A percentile compares a stretch with the other conserved stretches of the same genome.
phyloP scores from a whole-genome alignment of 2,329 filamentous ascomycete species.

The Arthrobotrys entomopaga region DNA sequence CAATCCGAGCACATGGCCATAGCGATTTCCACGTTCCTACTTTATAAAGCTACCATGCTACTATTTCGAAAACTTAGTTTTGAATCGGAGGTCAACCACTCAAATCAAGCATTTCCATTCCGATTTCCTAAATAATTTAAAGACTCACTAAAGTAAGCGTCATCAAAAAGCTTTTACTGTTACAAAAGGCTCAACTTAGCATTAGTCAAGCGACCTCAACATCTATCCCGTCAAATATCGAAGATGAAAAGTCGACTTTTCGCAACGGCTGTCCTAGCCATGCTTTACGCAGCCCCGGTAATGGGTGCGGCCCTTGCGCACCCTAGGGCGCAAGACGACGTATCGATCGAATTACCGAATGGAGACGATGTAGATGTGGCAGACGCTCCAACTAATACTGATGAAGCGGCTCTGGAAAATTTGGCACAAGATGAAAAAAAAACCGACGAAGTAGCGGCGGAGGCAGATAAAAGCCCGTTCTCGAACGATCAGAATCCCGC shows the following conservation, averaged over 20 bases:
- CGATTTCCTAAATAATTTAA: no score
- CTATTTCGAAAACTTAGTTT: not conserved
- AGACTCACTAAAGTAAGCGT: no score
- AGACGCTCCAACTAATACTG: no score
- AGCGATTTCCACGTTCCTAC: slow-evolving; percentile 6
- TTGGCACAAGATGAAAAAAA: no score
- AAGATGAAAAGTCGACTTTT: not conserved
- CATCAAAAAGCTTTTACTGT: no score
- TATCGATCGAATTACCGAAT: no score
- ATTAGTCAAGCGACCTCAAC: no score
- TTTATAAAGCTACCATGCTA: not conserved
- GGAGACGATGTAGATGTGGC: no score
- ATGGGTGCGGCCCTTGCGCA: slow-evolving; percentile 24
- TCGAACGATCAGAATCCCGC: not conserved
- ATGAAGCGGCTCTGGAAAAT: not conserved
- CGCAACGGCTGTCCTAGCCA: slow-evolving; percentile 22
- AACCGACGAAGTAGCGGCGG: not conserved
- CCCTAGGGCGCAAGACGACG: slow-evolving; percentile 20
- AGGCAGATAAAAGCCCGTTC: not conserved
- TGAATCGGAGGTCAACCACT: slow-evolving; percentile 1
- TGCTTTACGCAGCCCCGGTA: slow-evolving; percentile 35
- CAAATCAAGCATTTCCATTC: slow-evolving; percentile 23
- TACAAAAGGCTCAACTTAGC: no score
- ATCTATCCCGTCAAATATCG: no score
- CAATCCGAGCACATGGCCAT: slow-evolving; percentile 2